A percentile compares a stretch with the other conserved stretches of the same genome.
These are phyloP conservation scores for Clavispora asparagi DNA, from an alignment of 805 yeast species.

Conservation along the genomic window DNA sequence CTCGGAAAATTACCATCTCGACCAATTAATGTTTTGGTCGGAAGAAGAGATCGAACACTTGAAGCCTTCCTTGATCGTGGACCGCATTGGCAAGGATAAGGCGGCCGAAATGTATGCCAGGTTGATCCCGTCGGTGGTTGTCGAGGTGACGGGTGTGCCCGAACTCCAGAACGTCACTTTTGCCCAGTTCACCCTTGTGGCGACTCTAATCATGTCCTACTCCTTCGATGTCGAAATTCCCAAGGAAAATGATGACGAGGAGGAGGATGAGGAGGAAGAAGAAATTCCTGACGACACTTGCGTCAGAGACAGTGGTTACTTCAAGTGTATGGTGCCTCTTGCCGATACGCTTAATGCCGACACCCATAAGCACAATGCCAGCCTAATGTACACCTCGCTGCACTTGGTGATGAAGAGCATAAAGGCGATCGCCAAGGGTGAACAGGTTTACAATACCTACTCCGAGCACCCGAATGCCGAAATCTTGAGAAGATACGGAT, in stretches of 20 bases:
- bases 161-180: slow-evolving; percentile 32
- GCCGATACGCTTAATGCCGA: slow-evolving; percentile 92
- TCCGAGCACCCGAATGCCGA: slow-evolving; percentile 93
- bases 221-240: slow-evolving; percentile 72
- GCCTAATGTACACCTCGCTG: slow-evolving; percentile 47
- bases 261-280: slow-evolving; percentile 13
- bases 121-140: slow-evolving; percentile 36
- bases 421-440: slow-evolving; percentile 53
- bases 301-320: slow-evolving; percentile 28
- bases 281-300: slow-evolving; percentile 6
- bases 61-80: slow-evolving; percentile 64
- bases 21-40: slow-evolving; percentile 78
- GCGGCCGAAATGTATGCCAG: slow-evolving; percentile 58
- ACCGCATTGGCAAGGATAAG: slow-evolving; percentile 64
- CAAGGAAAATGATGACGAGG: slow-evolving; percentile 23
- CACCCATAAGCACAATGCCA: slow-evolving; percentile 70
- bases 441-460: slow-evolving; percentile 82
- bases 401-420: slow-evolving; percentile 68
- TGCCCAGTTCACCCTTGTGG: slow-evolving; percentile 64
- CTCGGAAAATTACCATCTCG: slow-evolving; percentile 33
- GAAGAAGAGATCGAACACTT: slow-evolving; percentile 52
- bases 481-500: slow-evolving; percentile 84
- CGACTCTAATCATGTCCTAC: slow-evolving; percentile 80
- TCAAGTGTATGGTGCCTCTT: slow-evolving; percentile 86
- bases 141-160: slow-evolving; percentile 25